These are phyloP conservation scores for Picea engelmannii DNA, from an alignment of 83 land plant species.

Conservation along the genomic window DNA sequence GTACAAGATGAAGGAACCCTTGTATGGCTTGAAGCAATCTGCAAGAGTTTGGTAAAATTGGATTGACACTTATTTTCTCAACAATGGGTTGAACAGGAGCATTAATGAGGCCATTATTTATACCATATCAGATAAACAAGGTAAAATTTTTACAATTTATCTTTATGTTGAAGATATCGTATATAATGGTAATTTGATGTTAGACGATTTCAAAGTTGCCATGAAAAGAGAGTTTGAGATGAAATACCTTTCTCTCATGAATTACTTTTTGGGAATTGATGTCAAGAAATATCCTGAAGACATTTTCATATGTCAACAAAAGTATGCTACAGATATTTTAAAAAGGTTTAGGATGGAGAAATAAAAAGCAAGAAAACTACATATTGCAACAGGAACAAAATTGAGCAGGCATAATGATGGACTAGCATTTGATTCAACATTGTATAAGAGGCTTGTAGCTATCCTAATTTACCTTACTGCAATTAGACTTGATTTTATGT, in stretches of 20 bases:
- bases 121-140: too few species aligned
- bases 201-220: not conserved
- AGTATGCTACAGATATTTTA: constrained; percentile 18
- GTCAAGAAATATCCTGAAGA: not conserved
- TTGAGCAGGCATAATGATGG: constrained; percentile 11
- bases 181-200: too few species aligned
- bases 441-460: not conserved
- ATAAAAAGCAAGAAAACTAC: constrained; percentile 14
- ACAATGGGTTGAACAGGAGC: too few species aligned
- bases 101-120: too few species aligned
- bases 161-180: too few species aligned
- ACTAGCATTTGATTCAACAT: not conserved
- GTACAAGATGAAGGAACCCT: too few species aligned
- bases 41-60: too few species aligned
- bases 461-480: constrained; percentile 9
- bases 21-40: too few species aligned
- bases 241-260: constrained; percentile 21
- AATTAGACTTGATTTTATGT: constrained; percentile 18
- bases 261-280: constrained; percentile 29
- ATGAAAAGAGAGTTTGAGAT: constrained; percentile 26
- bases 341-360: constrained; percentile 20
- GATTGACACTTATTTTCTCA: too few species aligned
- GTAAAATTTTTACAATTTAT: too few species aligned
- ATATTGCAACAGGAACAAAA: not conserved
- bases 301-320: constrained; percentile 22